Base-by-base conservation (phyloP, 306 rosid species). In the Dalbergia cochinchinensis region DNA sequence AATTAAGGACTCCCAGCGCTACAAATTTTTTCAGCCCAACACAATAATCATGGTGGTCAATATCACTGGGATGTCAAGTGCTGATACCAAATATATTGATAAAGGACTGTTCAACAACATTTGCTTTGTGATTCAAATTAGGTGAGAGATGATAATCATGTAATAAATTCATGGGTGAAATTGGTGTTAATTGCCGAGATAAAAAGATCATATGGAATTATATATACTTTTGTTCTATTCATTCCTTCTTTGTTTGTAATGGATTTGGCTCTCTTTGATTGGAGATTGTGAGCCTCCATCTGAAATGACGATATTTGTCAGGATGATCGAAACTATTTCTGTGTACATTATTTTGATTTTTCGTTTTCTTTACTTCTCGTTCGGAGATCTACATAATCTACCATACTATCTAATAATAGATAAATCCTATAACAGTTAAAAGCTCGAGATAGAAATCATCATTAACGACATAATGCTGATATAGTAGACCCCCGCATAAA, bases 391-490 rank as follows among this genome's bases (percentile, higher is more conserved):
- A 18, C 26, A 7, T 42, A 42, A 8, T 15, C 11, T 13, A 14
- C 31, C 31, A 8, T 8, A 73, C 18, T 10, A 34, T 48, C 13
- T 13, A 33, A 15, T 4, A 62, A 10, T 45, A 45, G 34, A 10
- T n/a, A 62, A 75, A 47, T 34, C 14, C 51, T 63, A 4, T 19
- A 42, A 16, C 72, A 63, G 72, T 50, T 53, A 20, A 76, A 76
- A 33, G 71, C 71, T 47, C 47, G 63, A 75, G 31, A 47, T 22
- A 45, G 71, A 75, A 47, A 47, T 62, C 61, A 47, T 63, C 34
- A 31, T 34, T 75, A 75, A 33, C 48, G 35, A 45, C 19, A 34
- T 10, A 47, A 47, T 47, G 3, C 53, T 11, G 48, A 44, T 8
- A 7, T 45, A 45, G 11, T 13, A 11, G 14, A 47, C 13, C 13